These are phyloP conservation scores for Pyrenochaeta sp. DNA, from an alignment of 2,329 filamentous ascomycete species.

Conservation along the genomic window DNA sequence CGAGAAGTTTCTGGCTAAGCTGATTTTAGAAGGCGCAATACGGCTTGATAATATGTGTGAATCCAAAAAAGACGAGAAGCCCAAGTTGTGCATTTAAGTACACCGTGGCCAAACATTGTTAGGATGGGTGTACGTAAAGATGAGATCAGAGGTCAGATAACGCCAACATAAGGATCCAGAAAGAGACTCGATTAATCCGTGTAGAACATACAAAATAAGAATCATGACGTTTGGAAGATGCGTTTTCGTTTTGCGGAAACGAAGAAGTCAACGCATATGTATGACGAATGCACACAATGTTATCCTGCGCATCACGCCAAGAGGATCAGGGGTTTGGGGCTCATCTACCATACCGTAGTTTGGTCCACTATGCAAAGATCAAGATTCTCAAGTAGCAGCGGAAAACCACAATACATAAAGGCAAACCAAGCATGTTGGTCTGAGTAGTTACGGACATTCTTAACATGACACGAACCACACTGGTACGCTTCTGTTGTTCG, in stretches of 20 bases:
- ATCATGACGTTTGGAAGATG: slow-evolving; percentile 30
- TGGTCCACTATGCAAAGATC: too few species aligned
- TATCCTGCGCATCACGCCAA: slow-evolving; percentile 23
- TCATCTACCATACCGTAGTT: too few species aligned
- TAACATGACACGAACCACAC: too few species aligned
- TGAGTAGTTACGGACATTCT: too few species aligned
- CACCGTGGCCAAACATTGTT: slow-evolving; percentile 23
- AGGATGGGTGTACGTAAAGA: slow-evolving; percentile 22
- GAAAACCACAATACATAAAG: too few species aligned
- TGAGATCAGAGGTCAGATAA: slow-evolving; percentile 27
- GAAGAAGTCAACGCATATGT: slow-evolving; percentile 25
- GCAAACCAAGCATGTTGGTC: too few species aligned
- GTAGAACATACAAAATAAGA: slow-evolving; percentile 5
- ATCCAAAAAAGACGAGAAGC: slow-evolving; percentile 1
- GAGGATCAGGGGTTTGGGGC: too few species aligned
- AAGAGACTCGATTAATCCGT: slow-evolving; percentile 8
- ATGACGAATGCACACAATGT: slow-evolving; percentile 32
- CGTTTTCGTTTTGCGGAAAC: slow-evolving; percentile 18
- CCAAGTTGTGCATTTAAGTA: slow-evolving; percentile 25
- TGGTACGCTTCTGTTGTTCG: too few species aligned
- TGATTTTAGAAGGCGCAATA: neutral
- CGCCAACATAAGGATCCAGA: slow-evolving; percentile 2
- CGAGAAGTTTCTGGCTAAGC: slow-evolving; percentile 24
- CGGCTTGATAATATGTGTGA: slow-evolving; percentile 10
- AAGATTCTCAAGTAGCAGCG: too few species aligned